Evolutionary conservation across 768 basidiomycete genomes (phyloP).

Genomic region (Leucocoprinus leucothites): DNA sequence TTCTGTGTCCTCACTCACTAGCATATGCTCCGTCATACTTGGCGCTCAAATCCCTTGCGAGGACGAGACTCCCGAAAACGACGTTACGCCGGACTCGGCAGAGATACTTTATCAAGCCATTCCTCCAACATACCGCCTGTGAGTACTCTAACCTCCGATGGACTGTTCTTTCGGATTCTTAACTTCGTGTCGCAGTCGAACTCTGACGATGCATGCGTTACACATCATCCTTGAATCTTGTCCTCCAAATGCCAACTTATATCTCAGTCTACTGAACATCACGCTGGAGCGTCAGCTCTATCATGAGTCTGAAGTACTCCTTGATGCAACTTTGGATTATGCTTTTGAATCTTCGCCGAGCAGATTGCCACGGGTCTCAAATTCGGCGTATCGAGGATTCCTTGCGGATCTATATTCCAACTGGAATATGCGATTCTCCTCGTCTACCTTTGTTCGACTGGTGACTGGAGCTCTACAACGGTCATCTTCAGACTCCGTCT

Average conservation of each 20-base stretch:
- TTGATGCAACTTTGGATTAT: slow-evolving; percentile 37
- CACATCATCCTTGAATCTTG: slow-evolving; percentile 43
- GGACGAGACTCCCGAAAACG: background rate
- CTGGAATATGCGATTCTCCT: slow-evolving; percentile 31
- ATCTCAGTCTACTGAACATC: slow-evolving; percentile 49
- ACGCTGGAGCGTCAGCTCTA: slow-evolving; percentile 40
- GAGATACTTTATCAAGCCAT: slow-evolving; percentile 49
- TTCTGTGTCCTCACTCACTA: slow-evolving; percentile 20
- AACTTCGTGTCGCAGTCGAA: background rate
- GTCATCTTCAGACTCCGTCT: slow-evolving; percentile 10
- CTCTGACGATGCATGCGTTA: slow-evolving; percentile 37
- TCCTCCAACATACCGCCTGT: slow-evolving; percentile 53
- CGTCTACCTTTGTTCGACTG: slow-evolving; percentile 27
- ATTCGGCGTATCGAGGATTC: slow-evolving; percentile 44
- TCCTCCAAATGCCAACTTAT: slow-evolving; percentile 44
- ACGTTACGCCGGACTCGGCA: slow-evolving; percentile 21
- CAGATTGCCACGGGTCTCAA: slow-evolving; percentile 24
- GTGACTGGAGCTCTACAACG: slow-evolving; percentile 27
- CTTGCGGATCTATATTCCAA: slow-evolving; percentile 40
- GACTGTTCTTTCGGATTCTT: background rate
- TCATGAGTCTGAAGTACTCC: slow-evolving; percentile 39
- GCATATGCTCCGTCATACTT: slow-evolving; percentile 16
- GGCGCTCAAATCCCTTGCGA: slow-evolving; percentile 14
- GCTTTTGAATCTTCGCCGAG: slow-evolving; percentile 29
- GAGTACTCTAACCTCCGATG: slow-evolving; percentile 8